These are phyloP conservation scores for Dictyostelium capitatum DNA, from an alignment of 78 protist genomes.

Conservation along the genomic window DNA sequence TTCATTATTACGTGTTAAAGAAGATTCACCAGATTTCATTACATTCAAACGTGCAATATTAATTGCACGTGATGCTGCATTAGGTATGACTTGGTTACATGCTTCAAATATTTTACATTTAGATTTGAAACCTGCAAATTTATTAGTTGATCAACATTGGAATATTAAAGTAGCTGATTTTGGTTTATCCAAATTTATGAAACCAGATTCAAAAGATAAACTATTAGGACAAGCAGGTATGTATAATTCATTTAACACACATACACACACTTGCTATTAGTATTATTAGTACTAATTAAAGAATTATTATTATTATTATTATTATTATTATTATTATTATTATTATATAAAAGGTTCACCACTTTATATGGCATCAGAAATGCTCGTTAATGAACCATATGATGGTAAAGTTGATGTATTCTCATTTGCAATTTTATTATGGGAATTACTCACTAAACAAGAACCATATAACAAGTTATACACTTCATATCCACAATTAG, in stretches of 20 bases:
- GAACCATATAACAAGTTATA: slow-evolving; percentile 79
- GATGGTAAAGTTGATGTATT: slow-evolving; percentile 85
- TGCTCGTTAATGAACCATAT: slow-evolving; percentile 57
- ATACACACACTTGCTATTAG: too few relatives aligned
- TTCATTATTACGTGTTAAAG: slow-evolving; percentile 57
- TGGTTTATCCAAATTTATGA: slow-evolving; percentile 60
- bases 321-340: too few relatives aligned
- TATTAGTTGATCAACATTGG: slow-evolving; percentile 77
- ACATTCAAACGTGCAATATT: slow-evolving; percentile 62
- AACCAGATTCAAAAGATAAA: slow-evolving; percentile 5
- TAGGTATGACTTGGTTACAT: slow-evolving; percentile 87
- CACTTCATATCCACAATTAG: slow-evolving; percentile 45
- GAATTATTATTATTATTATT: too few relatives aligned
- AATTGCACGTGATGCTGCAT: slow-evolving; percentile 79
- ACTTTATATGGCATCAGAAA: slow-evolving; percentile 84
- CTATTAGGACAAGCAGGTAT: slow-evolving; percentile 78
- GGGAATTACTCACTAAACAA: slow-evolving; percentile 76
- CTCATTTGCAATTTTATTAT: slow-evolving; percentile 77
- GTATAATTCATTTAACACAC: too few relatives aligned
- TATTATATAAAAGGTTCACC: too few relatives aligned
- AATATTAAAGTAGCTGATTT: slow-evolving; percentile 83
- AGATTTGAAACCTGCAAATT: slow-evolving; percentile 80
- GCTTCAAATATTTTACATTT: slow-evolving; percentile 71
- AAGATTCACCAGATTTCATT: slow-evolving; percentile 69
- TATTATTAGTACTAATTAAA: too few relatives aligned